These are phyloP conservation scores for Serendipita sp. DNA, from an alignment of 768 basidiomycete species.

Conservation along the genomic window DNA sequence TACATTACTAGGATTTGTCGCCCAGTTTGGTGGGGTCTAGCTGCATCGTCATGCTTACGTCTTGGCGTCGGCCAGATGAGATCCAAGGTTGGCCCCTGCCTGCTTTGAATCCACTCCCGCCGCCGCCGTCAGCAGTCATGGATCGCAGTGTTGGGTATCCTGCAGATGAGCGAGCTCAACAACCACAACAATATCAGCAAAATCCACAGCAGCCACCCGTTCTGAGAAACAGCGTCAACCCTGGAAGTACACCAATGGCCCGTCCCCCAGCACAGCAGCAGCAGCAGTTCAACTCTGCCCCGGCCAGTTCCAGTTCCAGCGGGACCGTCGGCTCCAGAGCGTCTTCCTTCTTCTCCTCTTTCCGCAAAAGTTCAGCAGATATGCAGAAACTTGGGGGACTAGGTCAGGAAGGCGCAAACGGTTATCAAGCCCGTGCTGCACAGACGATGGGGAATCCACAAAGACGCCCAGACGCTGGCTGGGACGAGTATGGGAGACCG, in stretches of 20 bases:
- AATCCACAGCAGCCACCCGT: not conserved
- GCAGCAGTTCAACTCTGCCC: not conserved
- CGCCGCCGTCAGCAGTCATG: not conserved
- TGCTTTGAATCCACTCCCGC: too few species aligned
- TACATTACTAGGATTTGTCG: slow-evolving; percentile 57
- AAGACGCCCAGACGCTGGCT: not conserved
- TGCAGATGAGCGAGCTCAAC: not conserved
- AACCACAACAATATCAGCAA: not conserved
- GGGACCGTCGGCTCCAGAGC: not conserved
- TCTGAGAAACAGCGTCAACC: not conserved
- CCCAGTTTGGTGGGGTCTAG: slow-evolving; percentile 62
- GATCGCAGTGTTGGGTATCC: not conserved
- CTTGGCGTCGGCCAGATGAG: not conserved
- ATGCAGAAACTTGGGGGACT: not conserved
- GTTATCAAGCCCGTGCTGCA: not conserved
- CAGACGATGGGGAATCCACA: not conserved
- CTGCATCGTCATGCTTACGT: slow-evolving; percentile 20
- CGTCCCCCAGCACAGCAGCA: not conserved
- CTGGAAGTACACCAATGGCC: not conserved
- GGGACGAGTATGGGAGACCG: slow-evolving; percentile 2
- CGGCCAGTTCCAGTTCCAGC: not conserved
- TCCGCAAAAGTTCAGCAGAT: not conserved
- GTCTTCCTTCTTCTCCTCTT: slow-evolving; percentile 6
- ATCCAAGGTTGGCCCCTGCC: not conserved
- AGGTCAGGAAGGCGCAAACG: not conserved